These are phyloP conservation scores for Daldinia caldariorum DNA, from an alignment of 495 filamentous ascomycete species.

Conservation along the genomic window DNA sequence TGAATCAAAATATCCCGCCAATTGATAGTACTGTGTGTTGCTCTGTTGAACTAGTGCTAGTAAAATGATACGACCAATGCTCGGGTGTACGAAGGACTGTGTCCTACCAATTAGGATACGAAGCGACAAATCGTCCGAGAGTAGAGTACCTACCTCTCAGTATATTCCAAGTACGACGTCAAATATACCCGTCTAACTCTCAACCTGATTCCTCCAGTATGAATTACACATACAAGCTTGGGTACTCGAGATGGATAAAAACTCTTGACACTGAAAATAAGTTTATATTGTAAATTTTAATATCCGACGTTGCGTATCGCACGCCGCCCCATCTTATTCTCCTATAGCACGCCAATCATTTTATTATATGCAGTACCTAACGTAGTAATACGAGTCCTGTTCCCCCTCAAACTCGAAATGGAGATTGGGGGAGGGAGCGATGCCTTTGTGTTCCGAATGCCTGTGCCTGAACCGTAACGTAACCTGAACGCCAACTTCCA, in stretches of 20 bases:
- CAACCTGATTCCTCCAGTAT: too few species aligned
- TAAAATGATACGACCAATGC: not conserved
- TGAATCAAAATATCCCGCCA: not conserved
- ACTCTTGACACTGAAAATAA: too few species aligned
- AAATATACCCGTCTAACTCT: not conserved
- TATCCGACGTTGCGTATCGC: too few species aligned
- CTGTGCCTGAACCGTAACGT: slow-evolving; percentile 30
- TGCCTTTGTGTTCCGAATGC: slow-evolving; percentile 21
- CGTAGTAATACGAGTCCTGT: not conserved
- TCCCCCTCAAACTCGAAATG: slow-evolving; percentile 5
- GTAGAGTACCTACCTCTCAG: not conserved
- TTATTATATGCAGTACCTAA: slow-evolving; percentile 6
- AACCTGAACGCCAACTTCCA: slow-evolving; percentile 39
- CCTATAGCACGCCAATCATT: not conserved
- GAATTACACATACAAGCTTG: too few species aligned
- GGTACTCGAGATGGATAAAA: too few species aligned
- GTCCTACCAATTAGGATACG: not conserved
- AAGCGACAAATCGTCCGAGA: not conserved
- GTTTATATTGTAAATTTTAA: too few species aligned
- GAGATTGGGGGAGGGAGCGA: not conserved
- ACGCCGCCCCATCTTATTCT: not conserved
- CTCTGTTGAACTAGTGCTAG: not conserved
- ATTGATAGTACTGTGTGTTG: not conserved
- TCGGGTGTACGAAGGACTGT: too few species aligned
- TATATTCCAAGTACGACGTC: not conserved